phyloP scores from a whole-genome alignment of 257 asterid species.

The Petunia secreta region DNA sequence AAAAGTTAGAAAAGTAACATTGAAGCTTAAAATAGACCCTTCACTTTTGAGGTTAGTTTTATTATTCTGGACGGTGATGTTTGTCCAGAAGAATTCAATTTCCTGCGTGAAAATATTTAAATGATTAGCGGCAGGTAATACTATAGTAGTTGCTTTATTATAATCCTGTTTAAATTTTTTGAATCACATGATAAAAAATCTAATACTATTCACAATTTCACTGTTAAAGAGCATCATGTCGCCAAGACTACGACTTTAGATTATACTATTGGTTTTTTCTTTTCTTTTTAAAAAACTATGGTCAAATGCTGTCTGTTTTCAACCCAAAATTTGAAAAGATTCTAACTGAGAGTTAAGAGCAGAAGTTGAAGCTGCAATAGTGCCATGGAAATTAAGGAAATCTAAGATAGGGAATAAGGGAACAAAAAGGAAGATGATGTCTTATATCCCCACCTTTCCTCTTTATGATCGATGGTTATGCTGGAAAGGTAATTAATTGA shows the following conservation, averaged over 20 bases:
- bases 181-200: neutral
- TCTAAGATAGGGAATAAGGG: neutral
- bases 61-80: conserved; percentile 31
- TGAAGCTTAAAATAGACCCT: conserved; percentile 28
- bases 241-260: too few relatives aligned
- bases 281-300: too few relatives aligned
- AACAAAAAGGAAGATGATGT: conserved; percentile 1
- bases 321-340: too few relatives aligned
- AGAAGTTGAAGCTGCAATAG: too few relatives aligned
- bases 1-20: conserved; percentile 27
- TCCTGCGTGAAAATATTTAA: neutral
- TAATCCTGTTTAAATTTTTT: neutral
- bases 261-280: too few relatives aligned
- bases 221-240: neutral
- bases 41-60: conserved; percentile 35
- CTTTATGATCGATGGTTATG: conserved; percentile 13
- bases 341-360: too few relatives aligned
- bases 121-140: conserved; percentile 27
- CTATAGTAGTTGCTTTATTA: neutral
- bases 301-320: too few relatives aligned
- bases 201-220: neutral
- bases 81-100: conserved; percentile 19
- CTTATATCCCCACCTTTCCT: conserved; percentile 8
- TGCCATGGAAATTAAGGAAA: neutral
- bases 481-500: conserved; percentile 18